These are phyloP conservation scores for Amanita molliuscula DNA, from an alignment of 768 basidiomycete genomes.

Conservation along the genomic window DNA sequence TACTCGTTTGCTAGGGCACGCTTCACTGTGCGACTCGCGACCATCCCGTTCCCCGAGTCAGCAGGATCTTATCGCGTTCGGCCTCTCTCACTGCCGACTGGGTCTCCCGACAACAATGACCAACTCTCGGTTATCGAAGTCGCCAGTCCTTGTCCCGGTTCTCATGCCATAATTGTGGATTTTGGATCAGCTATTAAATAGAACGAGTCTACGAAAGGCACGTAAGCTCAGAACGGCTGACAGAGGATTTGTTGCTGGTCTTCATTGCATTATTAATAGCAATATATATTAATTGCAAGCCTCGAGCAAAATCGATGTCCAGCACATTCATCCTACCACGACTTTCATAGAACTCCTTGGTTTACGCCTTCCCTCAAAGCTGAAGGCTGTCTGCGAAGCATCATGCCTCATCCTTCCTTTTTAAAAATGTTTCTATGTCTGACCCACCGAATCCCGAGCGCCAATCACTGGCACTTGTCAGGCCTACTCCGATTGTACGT, in stretches of 20 bases:
- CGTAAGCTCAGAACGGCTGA: neutral
- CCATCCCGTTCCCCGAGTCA: neutral
- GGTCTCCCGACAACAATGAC: neutral
- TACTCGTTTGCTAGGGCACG: neutral
- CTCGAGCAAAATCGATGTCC: neutral
- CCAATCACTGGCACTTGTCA: neutral
- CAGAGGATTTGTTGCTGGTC: neutral
- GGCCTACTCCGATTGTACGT: neutral
- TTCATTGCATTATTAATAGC: neutral
- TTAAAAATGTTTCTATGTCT: neutral
- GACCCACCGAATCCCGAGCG: neutral
- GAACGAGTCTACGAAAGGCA: neutral
- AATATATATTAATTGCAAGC: neutral
- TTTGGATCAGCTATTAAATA: neutral
- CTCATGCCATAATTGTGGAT: neutral
- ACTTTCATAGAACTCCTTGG: neutral
- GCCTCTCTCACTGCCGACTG: neutral
- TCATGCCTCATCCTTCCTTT: neutral
- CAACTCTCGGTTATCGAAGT: neutral
- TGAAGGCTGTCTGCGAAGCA: neutral
- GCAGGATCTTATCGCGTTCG: neutral
- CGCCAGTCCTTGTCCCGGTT: neutral
- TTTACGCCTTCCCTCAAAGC: neutral
- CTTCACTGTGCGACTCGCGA: neutral
- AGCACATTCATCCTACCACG: neutral